phyloP scores from a whole-genome alignment of 768 basidiomycete genomes.

The Holtermanniella nyarrowii region DNA sequence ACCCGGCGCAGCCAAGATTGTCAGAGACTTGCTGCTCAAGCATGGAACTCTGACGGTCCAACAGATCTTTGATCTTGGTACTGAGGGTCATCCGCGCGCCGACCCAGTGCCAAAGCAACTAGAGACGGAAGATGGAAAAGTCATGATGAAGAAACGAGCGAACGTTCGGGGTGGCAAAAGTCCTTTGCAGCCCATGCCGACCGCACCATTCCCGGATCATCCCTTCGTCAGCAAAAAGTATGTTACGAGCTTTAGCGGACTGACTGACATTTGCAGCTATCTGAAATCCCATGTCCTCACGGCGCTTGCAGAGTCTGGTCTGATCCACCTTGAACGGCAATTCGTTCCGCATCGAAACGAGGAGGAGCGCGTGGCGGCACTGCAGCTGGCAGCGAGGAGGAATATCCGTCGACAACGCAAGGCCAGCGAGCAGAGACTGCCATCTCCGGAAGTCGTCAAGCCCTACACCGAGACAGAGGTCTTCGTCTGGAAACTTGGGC shows the following conservation, averaged over 20 bases:
- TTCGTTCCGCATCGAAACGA: constrained; percentile 14
- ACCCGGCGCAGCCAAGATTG: neutral
- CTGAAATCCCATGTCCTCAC: constrained; percentile 21
- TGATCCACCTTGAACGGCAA: constrained; percentile 15
- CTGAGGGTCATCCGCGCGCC: constrained; percentile 10
- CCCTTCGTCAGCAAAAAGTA: constrained; percentile 27
- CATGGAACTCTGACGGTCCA: constrained; percentile 6
- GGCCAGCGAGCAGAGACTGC: constrained; percentile 8
- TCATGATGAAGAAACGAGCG: constrained; percentile 24
- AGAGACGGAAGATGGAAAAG: constrained; percentile 11
- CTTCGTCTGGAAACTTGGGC: constrained; percentile 17
- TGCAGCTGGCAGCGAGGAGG: constrained; percentile 9
- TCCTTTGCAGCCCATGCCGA: constrained; percentile 22
- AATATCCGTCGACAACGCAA: constrained; percentile 12
- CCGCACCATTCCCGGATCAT: constrained; percentile 26
- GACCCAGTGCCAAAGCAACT: constrained; percentile 14
- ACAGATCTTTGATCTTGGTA: constrained; percentile 18
- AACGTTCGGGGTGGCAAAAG: constrained; percentile 25
- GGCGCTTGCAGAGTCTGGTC: constrained; percentile 18
- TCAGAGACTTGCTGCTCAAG: neutral
- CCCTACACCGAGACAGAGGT: constrained; percentile 6
- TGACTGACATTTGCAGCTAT: constrained; percentile 12
- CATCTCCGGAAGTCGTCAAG: constrained; percentile 3
- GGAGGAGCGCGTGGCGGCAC: constrained; percentile 19
- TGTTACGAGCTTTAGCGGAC: constrained; percentile 4